Percentiles rank a stretch among this genome's conserved stretches.
Evolutionary conservation across 257 asterid genomes (phyloP).

Genomic region (Vinca minor): DNA sequence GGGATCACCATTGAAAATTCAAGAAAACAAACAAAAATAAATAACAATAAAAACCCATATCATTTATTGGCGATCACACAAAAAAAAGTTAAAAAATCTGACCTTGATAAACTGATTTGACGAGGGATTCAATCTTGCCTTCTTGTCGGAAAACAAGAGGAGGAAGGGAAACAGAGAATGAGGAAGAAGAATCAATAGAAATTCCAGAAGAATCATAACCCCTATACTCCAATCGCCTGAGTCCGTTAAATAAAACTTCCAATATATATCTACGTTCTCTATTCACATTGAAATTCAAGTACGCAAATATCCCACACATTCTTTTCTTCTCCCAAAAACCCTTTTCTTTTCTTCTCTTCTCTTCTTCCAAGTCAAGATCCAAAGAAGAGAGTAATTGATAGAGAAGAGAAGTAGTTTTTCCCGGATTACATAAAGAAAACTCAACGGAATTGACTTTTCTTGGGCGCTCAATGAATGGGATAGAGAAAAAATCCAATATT

Average conservation of each 20-base stretch:
- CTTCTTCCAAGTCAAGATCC: no score
- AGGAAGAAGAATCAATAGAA: conserved; percentile 42
- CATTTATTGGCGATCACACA: background rate
- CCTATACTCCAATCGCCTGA: conserved; percentile 94
- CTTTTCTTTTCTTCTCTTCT: background rate
- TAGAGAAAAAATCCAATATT: background rate
- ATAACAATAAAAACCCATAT: background rate
- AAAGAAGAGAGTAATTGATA: no score
- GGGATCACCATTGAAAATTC: background rate
- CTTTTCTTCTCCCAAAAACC: background rate
- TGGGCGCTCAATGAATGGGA: background rate
- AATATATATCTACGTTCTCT: conserved; percentile 71
- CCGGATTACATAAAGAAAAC: background rate
- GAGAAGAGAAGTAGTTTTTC: no score
- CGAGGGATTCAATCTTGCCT: conserved; percentile 79
- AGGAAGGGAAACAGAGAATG: conserved; percentile 16
- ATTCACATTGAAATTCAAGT: conserved; percentile 61
- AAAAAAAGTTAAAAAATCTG: background rate
- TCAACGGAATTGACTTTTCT: conserved; percentile 7
- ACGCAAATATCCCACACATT: conserved; percentile 98
- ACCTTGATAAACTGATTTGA: conserved; percentile 74
- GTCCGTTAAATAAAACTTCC: conserved; percentile 72
- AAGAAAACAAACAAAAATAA: background rate
- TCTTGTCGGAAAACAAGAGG: conserved; percentile 71
- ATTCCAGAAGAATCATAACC: conserved; percentile 97